Evolutionary conservation across 169 alveolate genomes (phyloP), one percentile per base, ranked within the genome.

Genomic region (Eimeria praecox): DNA sequence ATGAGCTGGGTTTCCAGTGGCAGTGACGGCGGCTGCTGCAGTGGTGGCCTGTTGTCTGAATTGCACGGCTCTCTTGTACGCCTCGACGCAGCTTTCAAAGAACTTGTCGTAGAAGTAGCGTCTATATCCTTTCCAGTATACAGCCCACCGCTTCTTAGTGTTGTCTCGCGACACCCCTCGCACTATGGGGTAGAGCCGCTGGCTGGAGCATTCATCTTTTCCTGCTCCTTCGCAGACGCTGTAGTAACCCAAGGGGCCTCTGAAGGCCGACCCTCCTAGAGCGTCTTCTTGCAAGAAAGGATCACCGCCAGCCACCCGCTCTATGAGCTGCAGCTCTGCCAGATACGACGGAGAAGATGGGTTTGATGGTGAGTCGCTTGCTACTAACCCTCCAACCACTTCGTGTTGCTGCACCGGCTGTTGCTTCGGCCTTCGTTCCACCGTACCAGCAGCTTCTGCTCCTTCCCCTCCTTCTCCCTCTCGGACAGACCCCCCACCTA

Each of bases 91-190:
- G 66, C 90, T 88, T 52, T 80, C 96, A 88, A 80, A 93, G 78
- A 80, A 93, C 52, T 93, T 93, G 80, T 93, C 96, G 64, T 93
- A 93, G 78, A 93, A 93, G 89, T 93, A 93, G 33, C 90, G 78
- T 71, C 96, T n/a, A 52, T 83, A 80, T 16, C 96, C 96, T 71
- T 93, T 93, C 96, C 96, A 93, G 94, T 93, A 93, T 22, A 93
- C 96, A 10, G 96, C 96, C 96, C 96, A 93, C n/a, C 96, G 56
- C 73, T 82, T 80, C 78, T 93, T 93, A 24, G 96, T 93, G 93
- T 93, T 93, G 78, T 93, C 96, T 12, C 96, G 96, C 38, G 96
- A 93, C 62, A 93, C 96, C 24, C 96, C 96, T 30, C 93, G 92
- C 40, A 93, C 93, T 30, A 93, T 75, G 14, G 96, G 96, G 80